Base-by-base conservation (phyloP, 352 stramenopile species). In the Phytophthora sojae region DNA sequence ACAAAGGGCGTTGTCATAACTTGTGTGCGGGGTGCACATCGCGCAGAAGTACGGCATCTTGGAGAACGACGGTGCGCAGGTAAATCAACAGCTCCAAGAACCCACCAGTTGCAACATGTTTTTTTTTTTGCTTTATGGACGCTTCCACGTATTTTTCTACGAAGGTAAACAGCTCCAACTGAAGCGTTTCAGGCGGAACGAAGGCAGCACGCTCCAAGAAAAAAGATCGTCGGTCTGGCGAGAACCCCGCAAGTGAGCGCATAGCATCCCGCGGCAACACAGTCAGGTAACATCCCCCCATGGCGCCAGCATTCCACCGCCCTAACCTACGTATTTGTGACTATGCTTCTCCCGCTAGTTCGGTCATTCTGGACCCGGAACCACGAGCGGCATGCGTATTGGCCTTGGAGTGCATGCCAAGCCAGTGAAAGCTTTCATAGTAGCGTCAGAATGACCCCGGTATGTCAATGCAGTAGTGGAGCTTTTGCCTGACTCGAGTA, bases 11-110 rank as follows among this genome's bases (percentile, higher is more conserved):
- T n/a, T n/a, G n/a, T n/a, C n/a, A n/a, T n/a, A n/a, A n/a, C n/a
- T 64, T 57, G 30, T 64, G 47, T 17, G 44, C 29, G 8, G 29
- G 57, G 23, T 64, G n/a, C n/a, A n/a, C n/a, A n/a, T n/a, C n/a
- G n/a, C n/a, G n/a, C n/a, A n/a, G n/a, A n/a, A n/a, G 58, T 12
- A 57, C 58, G 6, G 58, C 58, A 21, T 64, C 47, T 64, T 64
- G 45, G 19, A 54, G 47, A 39, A 57, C 21, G 14, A 57, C 45
- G n/a, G 35, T 29, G 5, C 30, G 45, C 14, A 64, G 58, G 26
- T 57, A 64, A 17, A 21, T 6, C 11, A 64, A 23, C 9, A 64
- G 8, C 1, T 64, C 17, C n/a, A 64, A 35, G 6, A 64, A 64
- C 0, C 58, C 47, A 25, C 59, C 59, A 1, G 59, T 59, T 29